These are phyloP conservation scores for Parachaetomium inaequale DNA, from an alignment of 495 filamentous ascomycete species.

Conservation along the genomic window DNA sequence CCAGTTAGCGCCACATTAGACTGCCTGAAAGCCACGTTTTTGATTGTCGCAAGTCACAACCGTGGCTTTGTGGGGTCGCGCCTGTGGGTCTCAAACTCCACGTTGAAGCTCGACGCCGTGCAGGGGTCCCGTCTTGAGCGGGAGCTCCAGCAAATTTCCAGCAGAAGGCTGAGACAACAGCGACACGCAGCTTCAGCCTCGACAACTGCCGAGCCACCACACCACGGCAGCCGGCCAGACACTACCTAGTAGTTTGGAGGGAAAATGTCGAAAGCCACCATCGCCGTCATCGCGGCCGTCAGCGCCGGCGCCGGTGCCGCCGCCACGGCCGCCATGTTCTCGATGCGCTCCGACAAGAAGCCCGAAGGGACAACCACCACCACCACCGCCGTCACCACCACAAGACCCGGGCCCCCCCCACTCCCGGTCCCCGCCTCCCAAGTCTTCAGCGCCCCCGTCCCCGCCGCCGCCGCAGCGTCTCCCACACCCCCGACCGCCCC, in stretches of 20 bases:
- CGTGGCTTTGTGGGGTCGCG: background rate
- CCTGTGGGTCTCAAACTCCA: background rate
- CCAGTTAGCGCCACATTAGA: no score
- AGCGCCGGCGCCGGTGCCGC: slow-evolving; percentile 87
- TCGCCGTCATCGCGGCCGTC: slow-evolving; percentile 83
- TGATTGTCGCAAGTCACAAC: no score
- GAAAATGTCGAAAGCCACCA: slow-evolving; percentile 78
- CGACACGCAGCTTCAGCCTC: background rate
- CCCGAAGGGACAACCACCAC: slow-evolving; percentile 34
- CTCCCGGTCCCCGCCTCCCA: slow-evolving; percentile 45
- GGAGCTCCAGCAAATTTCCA: background rate
- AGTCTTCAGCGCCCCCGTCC: slow-evolving; percentile 30
- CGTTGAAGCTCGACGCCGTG: background rate
- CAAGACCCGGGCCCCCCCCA: slow-evolving; percentile 44
- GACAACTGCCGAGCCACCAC: background rate
- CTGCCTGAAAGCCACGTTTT: no score
- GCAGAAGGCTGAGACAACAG: background rate
- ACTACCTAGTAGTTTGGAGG: no score
- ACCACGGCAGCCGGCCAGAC: background rate
- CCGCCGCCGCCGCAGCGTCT: slow-evolving; percentile 24
- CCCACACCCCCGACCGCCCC: slow-evolving; percentile 39
- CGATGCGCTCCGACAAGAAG: no score
- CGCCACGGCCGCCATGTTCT: slow-evolving; percentile 69
- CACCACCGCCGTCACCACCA: slow-evolving; percentile 40
- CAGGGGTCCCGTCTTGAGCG: background rate